Evolutionary conservation across 1,284 basidiomycete species (phyloP).

Genomic region (Rhodotorula sp.): DNA sequence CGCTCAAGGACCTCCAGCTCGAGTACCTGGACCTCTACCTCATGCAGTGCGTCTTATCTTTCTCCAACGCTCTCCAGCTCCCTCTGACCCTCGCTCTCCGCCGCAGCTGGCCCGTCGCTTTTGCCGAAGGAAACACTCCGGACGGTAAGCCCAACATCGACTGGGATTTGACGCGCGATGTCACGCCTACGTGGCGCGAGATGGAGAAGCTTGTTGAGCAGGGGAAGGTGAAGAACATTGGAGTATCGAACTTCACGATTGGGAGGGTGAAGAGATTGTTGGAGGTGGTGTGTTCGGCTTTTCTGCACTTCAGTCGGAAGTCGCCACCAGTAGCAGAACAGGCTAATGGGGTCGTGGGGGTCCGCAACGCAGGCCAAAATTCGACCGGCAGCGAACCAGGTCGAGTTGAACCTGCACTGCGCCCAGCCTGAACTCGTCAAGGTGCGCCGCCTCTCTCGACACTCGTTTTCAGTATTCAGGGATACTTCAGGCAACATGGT

Average conservation of each 20-base stretch:
- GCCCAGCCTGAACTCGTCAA: slow-evolving; percentile 76
- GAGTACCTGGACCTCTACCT: slow-evolving; percentile 78
- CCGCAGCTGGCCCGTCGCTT: slow-evolving; percentile 42
- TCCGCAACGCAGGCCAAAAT: slow-evolving; percentile 47
- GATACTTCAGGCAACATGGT: no score
- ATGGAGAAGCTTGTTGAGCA: slow-evolving; percentile 58
- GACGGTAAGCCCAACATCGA: slow-evolving; percentile 58
- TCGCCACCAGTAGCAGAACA: not conserved
- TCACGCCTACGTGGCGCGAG: slow-evolving; percentile 59
- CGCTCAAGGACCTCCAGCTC: slow-evolving; percentile 66
- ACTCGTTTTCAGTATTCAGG: no score
- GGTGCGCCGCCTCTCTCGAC: no score
- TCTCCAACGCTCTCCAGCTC: not conserved
- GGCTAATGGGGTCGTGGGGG: not conserved
- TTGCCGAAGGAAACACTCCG: slow-evolving; percentile 44
- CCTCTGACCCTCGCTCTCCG: no score
- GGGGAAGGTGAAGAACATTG: slow-evolving; percentile 61
- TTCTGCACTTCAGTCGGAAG: no score
- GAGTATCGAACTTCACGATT: slow-evolving; percentile 66
- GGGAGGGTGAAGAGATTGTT: slow-evolving; percentile 68
- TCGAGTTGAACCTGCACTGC: slow-evolving; percentile 77
- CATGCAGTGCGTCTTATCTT: slow-evolving; percentile 64
- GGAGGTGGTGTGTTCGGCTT: slow-evolving; percentile 55
- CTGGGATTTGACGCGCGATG: slow-evolving; percentile 56
- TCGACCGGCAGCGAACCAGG: slow-evolving; percentile 69